Evolutionary conservation across 1,284 basidiomycete species (phyloP).

Genomic region (Crocinoboletus sp.): DNA sequence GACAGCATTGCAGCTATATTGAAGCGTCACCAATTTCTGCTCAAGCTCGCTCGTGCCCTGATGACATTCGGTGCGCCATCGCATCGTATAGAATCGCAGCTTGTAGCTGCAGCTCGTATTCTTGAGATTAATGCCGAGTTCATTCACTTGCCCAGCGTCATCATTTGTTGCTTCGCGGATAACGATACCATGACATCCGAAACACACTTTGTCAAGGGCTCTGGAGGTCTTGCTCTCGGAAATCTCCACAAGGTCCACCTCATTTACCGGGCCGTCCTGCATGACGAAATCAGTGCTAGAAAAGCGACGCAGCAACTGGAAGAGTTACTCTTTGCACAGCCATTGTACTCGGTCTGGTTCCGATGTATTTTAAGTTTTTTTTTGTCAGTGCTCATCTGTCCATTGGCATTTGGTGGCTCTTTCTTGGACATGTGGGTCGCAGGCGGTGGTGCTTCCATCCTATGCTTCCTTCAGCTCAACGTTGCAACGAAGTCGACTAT

Average conservation of each 20-base stretch:
- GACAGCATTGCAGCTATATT: conserved; percentile 40
- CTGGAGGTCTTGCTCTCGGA: conserved; percentile 71
- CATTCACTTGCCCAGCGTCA: conserved; percentile 74
- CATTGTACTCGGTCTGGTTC: conserved; percentile 55
- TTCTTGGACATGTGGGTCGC: conserved; percentile 81
- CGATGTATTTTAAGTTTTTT: conserved; percentile 66
- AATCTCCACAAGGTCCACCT: conserved; percentile 72
- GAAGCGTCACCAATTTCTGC: conserved; percentile 57
- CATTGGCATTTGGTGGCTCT: conserved; percentile 80
- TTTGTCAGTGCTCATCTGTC: conserved; percentile 72
- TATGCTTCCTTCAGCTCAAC: conserved; percentile 66
- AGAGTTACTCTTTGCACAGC: conserved; percentile 47
- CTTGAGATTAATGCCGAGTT: conserved; percentile 82
- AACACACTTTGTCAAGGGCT: conserved; percentile 77
- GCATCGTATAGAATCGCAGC: conserved; percentile 66
- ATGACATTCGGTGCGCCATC: conserved; percentile 70
- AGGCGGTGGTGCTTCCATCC: conserved; percentile 58
- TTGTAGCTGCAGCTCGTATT: conserved; percentile 71
- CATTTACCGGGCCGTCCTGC: conserved; percentile 76
- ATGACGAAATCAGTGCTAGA: conserved; percentile 79
- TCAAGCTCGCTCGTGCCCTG: conserved; percentile 59
- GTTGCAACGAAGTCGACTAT: conserved; percentile 70
- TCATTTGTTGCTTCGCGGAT: conserved; percentile 81
- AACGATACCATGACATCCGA: conserved; percentile 73
- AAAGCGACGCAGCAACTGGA: conserved; percentile 54